These are phyloP conservation scores for Salvia miltiorrhiza DNA, from an alignment of 257 asterid species.

Conservation along the genomic window DNA sequence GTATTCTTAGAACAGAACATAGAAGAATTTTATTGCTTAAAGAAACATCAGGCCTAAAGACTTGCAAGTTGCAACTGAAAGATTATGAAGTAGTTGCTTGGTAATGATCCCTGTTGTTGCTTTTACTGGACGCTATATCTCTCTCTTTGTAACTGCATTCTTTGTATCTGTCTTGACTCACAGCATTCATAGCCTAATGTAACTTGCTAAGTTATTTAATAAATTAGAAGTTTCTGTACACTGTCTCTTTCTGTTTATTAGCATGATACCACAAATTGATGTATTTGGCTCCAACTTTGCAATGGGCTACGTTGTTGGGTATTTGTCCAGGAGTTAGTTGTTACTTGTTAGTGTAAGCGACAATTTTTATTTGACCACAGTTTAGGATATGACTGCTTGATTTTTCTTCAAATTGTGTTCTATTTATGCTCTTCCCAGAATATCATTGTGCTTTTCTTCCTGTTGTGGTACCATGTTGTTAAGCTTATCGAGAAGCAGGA, in stretches of 20 bases:
- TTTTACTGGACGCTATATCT: not conserved
- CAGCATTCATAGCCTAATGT: not conserved
- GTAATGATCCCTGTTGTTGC: not conserved
- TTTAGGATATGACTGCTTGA: not conserved
- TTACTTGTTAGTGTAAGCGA: not conserved
- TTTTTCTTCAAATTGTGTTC: not conserved
- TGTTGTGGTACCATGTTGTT: not conserved
- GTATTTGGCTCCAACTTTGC: not conserved
- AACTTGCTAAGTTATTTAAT: not conserved
- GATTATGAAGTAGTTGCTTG: conserved; percentile 1
- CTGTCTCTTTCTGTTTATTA: not conserved
- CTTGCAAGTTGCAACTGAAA: not conserved
- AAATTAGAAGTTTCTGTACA: not conserved
- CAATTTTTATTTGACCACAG: not conserved
- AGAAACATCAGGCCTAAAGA: not conserved
- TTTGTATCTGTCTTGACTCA: not conserved
- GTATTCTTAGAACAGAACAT: not conserved
- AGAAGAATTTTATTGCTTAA: not conserved
- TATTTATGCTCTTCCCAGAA: not conserved
- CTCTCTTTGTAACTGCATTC: not conserved
- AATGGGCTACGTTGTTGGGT: not conserved
- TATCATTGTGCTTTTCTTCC: not conserved
- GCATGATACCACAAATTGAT: not conserved
- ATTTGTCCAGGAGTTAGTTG: not conserved
- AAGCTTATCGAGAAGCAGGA: not conserved